Base-by-base conservation (phyloP, 768 basidiomycete species). In the Paxillus rubicundulus region DNA sequence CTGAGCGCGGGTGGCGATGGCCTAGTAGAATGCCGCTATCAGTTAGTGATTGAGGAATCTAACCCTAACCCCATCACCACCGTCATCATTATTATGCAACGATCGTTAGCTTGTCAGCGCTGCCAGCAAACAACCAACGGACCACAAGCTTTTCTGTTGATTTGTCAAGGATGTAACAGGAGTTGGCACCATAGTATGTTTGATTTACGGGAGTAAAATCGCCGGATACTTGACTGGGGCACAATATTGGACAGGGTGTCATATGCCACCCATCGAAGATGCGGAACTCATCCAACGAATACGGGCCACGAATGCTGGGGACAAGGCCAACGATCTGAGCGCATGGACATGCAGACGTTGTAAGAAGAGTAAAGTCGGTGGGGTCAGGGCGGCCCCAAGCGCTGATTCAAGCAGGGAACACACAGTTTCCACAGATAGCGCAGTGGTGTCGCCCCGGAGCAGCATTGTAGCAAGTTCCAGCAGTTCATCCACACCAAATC, bases 171-270 rank as follows among this genome's bases (percentile, higher is more conserved):
- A 45, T 74, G 73, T 52, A 57, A 32, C 41, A 72, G 57, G 58
- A 47, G 57, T 0, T 74, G 74, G 74, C 72, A 74, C 45, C 72
- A 68, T 32, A 54, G 68, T 69, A 57, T 41, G 53, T 50, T 28
- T 16, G 18, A 24, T 20, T 34, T 8, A 10, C 33, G 16, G 9
- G n/a, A 12, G 3, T 17, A 3, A 13, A 28, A 50, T 51, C 43
- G 36, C 18, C 47, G 40, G 24, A 24, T 21, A 47, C 53, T 32
- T 30, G 33, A 33, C 33, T 33, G 10, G 33, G 27, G 54, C 38
- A 2, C 12, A 6, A 9, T n/a, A n/a, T n/a, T 10, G 27, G 1
- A 20, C 47, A 71, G 70, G 67, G 50, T 73, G 72, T 50, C 69
- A 66, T 28, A 61, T 62, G 48, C 72, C 70, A 8, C 63, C 67